Base-by-base conservation (phyloP, 1,139 yeast genomes). In the Yamadazyma mexicana region DNA sequence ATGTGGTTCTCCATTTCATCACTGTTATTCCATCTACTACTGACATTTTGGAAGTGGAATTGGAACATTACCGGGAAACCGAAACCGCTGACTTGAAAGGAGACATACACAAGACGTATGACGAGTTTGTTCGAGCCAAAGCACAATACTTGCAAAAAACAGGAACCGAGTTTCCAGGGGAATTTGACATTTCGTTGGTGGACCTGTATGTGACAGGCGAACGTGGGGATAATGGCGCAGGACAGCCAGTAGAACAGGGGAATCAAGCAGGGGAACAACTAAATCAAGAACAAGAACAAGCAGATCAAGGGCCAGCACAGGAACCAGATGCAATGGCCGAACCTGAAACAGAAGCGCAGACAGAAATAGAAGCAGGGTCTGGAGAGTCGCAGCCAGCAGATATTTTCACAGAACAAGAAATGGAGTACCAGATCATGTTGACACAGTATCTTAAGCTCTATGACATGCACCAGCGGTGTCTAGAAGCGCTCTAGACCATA, bases 21-120 rank as follows among this genome's bases (percentile, higher is more conserved):
- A 48, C 63, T 2, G 23, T 60, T 5, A 22, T 54, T 12, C 67
- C 66, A 2, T 48, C 58, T 0, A 44, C 52, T 7, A 52, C 52
- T 16, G 18, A 31, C 2, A 38, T 39, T 15, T 40, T 63, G 2
- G 36, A 44, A 22, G 47, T 36, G 11, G 52, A 47, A 30, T 14
- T 54, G 14, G 51, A 52, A 11, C 20, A 28, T 7, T 58, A 59
- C 61, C 53, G 55, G 33, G 29, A 30, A 8, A 35, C 25, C 8
- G 67, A 63, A 42, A 39, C 49, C 25, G 46, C 44, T 1, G 60
- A 51, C 15, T 46, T 65, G 8, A 37, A 38, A 18, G 38, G 35
- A 24, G 46, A 34, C 8, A 41, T 49, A n/a, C 22, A 28, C 17
- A 20, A 35, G 22, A 32, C 40, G n/a, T 36, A 46, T 26, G 47